phyloP scores from a whole-genome alignment of 306 rosid genomes.

The Vigna reflexopilosa region DNA sequence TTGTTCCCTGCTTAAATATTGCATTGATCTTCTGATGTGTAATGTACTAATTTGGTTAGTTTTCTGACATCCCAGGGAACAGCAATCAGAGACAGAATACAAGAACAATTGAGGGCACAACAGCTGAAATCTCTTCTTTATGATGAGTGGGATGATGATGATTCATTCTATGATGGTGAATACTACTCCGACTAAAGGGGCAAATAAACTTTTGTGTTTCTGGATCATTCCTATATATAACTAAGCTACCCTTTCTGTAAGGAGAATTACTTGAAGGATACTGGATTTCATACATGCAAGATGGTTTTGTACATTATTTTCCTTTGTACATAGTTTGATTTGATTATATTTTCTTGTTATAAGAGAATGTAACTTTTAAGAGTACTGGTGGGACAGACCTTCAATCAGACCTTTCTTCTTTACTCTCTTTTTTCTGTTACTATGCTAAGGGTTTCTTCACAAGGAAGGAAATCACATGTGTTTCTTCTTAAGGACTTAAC shows the following conservation, averaged over 20 bases:
- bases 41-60: slow-evolving; percentile 14
- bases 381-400: not conserved
- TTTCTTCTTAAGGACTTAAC: not conserved
- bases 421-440: not conserved
- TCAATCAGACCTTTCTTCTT: not conserved
- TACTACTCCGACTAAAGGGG: slow-evolving; percentile 52
- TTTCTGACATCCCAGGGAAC: slow-evolving; percentile 67
- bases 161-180: slow-evolving; percentile 49
- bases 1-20: slow-evolving; percentile 34
- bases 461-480: not conserved
- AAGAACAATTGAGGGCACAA: slow-evolving; percentile 71
- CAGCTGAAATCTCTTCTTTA: slow-evolving; percentile 54
- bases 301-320: slow-evolving; percentile 29
- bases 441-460: not conserved
- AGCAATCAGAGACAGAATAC: slow-evolving; percentile 89
- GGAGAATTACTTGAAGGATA: slow-evolving; percentile 1
- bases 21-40: slow-evolving; percentile 2
- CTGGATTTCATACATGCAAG: slow-evolving; percentile 17
- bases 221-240: slow-evolving; percentile 4
- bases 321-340: slow-evolving; percentile 33
- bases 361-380: not conserved
- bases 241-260: slow-evolving; percentile 37
- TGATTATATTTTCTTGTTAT: not conserved
- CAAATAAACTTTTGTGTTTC: slow-evolving; percentile 37
- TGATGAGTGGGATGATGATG: slow-evolving; percentile 61